Evolutionary conservation across 345 rosid species (phyloP).

Genomic region (Lumnitzera littorea): DNA sequence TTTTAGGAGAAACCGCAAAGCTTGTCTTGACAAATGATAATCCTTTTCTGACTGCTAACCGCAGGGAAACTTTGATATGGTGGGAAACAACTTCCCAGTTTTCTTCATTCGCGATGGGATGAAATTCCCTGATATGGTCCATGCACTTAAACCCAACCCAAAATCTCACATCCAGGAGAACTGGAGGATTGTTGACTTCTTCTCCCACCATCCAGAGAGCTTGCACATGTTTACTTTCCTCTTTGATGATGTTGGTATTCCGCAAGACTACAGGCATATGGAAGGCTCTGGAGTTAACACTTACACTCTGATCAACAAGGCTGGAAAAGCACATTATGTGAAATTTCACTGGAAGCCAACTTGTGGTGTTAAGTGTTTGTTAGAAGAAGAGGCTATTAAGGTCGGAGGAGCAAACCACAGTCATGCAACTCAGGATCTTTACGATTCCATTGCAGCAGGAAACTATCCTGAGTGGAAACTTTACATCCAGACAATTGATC

Average conservation of each 20-base stretch:
- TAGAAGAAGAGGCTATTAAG: slow-evolving; percentile 83
- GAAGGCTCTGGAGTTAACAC: slow-evolving; percentile 94
- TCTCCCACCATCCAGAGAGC: slow-evolving; percentile 97
- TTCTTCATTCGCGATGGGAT: slow-evolving; percentile 95
- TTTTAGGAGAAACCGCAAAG: no score
- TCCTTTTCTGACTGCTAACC: background rate
- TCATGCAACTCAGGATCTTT: slow-evolving; percentile 93
- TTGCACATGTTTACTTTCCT: slow-evolving; percentile 84
- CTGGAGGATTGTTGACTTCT: slow-evolving; percentile 94
- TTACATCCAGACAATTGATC: slow-evolving; percentile 78
- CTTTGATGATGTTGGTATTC: slow-evolving; percentile 86
- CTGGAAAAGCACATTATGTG: slow-evolving; percentile 77
- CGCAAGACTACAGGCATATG: slow-evolving; percentile 97
- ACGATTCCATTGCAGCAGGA: slow-evolving; percentile 90
- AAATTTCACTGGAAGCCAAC: slow-evolving; percentile 97
- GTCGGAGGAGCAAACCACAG: slow-evolving; percentile 97
- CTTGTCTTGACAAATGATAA: background rate
- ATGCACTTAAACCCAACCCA: slow-evolving; percentile 91
- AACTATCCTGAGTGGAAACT: slow-evolving; percentile 92
- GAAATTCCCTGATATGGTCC: slow-evolving; percentile 96
- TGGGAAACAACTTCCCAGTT: slow-evolving; percentile 97
- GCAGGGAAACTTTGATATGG: slow-evolving; percentile 98
- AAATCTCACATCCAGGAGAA: slow-evolving; percentile 96
- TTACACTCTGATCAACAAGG: slow-evolving; percentile 73
- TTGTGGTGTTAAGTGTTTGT: slow-evolving; percentile 69